Conservation (phyloP, 2,329 filamentous ascomycete species). For the Pseudogymnoascus sp. region DNA sequence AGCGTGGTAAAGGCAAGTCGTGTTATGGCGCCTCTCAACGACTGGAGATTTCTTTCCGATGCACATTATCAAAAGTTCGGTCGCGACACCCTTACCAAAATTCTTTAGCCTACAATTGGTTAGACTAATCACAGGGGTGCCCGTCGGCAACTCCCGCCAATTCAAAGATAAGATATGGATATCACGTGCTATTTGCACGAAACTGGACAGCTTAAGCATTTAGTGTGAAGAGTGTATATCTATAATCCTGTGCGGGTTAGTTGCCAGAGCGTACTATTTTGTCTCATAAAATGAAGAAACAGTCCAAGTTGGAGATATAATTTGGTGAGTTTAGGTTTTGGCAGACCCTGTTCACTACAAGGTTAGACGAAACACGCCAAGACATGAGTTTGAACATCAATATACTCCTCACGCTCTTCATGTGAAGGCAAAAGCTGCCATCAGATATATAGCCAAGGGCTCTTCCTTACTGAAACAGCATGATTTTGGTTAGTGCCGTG, state of each 20-base stretch:
- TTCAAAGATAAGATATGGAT: not conserved
- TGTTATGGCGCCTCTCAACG: not conserved
- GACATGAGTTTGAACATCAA: not conserved
- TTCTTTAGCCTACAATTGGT: conserved; percentile 1
- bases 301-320: not conserved
- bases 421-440: not conserved
- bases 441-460: not conserved
- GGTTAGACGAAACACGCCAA: not conserved
- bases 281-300: not conserved
- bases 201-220: not conserved
- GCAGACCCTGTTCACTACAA: not conserved
- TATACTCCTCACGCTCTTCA: not conserved
- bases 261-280: not conserved
- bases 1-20: not conserved
- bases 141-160: not conserved
- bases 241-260: not conserved
- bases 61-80: conserved; percentile 7
- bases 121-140: conserved; percentile 2
- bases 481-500: not conserved
- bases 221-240: not conserved
- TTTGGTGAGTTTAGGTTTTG: not conserved
- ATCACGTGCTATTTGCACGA: not conserved
- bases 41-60: not conserved
- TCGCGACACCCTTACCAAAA: conserved; percentile 7
- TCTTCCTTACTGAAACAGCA: not conserved